A percentile compares a stretch with the other conserved stretches of the same genome.
These are phyloP conservation scores for Alopecurus myosuroides DNA, from an alignment of 176 grass and related monocot species.

Conservation along the genomic window DNA sequence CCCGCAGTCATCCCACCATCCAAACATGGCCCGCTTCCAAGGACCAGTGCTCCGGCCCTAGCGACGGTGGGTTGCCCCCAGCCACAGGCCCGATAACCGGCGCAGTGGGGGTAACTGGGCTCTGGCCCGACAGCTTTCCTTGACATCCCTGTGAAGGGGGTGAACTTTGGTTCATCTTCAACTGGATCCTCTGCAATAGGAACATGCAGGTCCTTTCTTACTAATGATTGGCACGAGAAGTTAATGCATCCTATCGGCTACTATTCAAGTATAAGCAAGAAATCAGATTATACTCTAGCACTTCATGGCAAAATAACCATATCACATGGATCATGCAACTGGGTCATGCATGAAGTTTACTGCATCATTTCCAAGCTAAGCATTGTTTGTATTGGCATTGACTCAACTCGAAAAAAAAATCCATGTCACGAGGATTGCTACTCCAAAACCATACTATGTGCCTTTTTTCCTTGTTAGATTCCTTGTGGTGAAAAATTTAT, in stretches of 20 bases:
- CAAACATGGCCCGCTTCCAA: too few relatives aligned
- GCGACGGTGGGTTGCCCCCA: too few relatives aligned
- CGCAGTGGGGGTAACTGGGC: too few relatives aligned
- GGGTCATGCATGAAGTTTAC: not conserved
- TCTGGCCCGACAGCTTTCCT: too few relatives aligned
- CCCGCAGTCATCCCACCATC: too few relatives aligned
- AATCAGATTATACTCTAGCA: not conserved
- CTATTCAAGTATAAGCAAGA: not conserved
- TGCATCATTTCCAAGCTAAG: not conserved
- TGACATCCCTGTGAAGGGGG: slow-evolving; percentile 72
- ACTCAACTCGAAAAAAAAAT: slow-evolving; percentile 12
- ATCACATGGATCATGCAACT: slow-evolving; percentile 1
- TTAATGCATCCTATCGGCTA: not conserved
- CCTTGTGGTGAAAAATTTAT: not conserved
- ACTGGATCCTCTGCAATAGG: slow-evolving; percentile 35
- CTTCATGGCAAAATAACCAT: not conserved
- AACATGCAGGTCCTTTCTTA: not conserved
- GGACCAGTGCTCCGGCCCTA: too few relatives aligned
- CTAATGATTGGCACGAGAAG: slow-evolving; percentile 7
- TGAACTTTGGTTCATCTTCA: slow-evolving; percentile 78
- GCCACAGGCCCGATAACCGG: too few relatives aligned
- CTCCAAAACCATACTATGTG: not conserved
- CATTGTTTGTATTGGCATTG: not conserved
- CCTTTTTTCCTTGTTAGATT: not conserved
- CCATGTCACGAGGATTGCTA: not conserved